Evolutionary conservation across 2,329 filamentous ascomycete species (phyloP).

Genomic region (Colletotrichum sp.): DNA sequence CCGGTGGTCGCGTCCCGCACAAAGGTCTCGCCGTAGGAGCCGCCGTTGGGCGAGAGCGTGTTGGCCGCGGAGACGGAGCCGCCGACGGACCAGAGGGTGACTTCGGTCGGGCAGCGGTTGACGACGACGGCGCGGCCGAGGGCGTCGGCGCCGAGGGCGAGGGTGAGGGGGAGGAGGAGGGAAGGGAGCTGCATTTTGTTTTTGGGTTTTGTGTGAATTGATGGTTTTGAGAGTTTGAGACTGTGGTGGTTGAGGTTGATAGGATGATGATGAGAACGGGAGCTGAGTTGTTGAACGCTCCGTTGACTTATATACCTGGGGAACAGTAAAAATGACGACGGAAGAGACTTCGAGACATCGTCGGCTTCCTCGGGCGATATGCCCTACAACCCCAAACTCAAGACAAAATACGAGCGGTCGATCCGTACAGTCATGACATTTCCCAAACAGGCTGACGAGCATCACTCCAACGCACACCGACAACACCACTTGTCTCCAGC

Average conservation of each 20-base stretch:
- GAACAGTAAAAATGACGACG: neutral
- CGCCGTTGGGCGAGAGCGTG: conserved; percentile 29
- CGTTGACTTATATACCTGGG: neutral
- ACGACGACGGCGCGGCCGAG: conserved; percentile 38
- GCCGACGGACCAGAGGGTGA: conserved; percentile 46
- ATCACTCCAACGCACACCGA: neutral
- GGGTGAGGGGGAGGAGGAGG: conserved; percentile 24
- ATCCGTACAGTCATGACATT: neutral
- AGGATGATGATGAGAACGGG: neutral
- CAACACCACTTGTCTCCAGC: neutral
- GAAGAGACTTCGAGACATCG: neutral
- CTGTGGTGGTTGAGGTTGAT: neutral
- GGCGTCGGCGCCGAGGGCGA: conserved; percentile 27
- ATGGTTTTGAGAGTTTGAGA: neutral
- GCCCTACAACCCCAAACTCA: neutral
- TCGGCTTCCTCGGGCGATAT: neutral
- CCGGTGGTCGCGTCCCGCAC: conserved; percentile 39
- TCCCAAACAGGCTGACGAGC: neutral
- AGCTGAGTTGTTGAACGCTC: fast-evolving
- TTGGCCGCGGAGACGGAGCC: conserved; percentile 27
- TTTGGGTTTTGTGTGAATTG: neutral
- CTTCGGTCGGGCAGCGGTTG: conserved; percentile 39
- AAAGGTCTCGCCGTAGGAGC: conserved; percentile 38
- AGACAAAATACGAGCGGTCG: neutral
- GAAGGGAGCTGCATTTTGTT: conserved; percentile 7